Conservation (phyloP, 306 rosid genomes). For the Boehmeria nivea region DNA sequence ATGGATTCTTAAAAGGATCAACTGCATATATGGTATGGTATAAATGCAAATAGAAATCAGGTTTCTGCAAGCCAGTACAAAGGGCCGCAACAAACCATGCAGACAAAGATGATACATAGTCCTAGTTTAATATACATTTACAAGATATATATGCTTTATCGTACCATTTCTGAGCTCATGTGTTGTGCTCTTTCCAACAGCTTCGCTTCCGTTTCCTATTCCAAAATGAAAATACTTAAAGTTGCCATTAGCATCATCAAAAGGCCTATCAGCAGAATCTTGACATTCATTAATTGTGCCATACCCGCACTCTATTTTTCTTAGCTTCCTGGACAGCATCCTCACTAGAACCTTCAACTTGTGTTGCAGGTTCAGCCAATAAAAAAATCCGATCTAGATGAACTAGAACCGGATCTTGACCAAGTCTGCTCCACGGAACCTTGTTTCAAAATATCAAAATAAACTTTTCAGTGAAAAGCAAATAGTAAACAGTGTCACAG, state of each 20-base stretch:
- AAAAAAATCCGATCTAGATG: conserved; percentile 86
- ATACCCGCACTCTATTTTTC: conserved; percentile 71
- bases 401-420: conserved; percentile 95
- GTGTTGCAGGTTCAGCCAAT: conserved; percentile 93
- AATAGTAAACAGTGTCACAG: too few species aligned
- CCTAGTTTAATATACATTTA: conserved; percentile 1
- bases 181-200: conserved; percentile 76
- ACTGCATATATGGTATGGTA: too few species aligned
- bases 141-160: conserved; percentile 15
- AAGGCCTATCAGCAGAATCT: conserved; percentile 12
- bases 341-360: conserved; percentile 73
- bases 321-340: conserved; percentile 93
- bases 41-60: background rate
- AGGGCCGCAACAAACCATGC: background rate
- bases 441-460: conserved; percentile 23
- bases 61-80: background rate
- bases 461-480: conserved; percentile 20
- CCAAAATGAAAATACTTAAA: conserved; percentile 21
- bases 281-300: conserved; percentile 9
- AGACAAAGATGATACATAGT: background rate
- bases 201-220: conserved; percentile 85
- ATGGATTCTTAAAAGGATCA: background rate
- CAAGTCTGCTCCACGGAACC: conserved; percentile 99
- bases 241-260: conserved; percentile 11
- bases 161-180: conserved; percentile 74